A percentile compares a stretch with the other conserved stretches of the same genome.
phyloP scores from a whole-genome alignment of 176 grass and related monocot species.

The Bolboschoenus planiculmis region DNA sequence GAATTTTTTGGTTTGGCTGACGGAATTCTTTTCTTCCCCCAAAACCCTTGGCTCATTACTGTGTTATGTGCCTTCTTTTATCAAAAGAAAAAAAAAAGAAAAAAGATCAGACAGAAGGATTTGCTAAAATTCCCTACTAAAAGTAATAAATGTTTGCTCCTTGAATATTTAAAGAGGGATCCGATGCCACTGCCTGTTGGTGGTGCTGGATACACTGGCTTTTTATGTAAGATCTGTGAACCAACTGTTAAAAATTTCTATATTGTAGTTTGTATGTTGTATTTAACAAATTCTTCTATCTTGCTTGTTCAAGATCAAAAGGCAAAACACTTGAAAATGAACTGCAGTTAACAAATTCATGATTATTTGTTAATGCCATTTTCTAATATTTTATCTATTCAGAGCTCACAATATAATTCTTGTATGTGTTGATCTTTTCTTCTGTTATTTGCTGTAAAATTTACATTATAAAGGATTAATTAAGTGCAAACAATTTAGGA shows the following conservation, averaged over 20 bases:
- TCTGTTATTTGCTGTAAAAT: background rate
- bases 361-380: background rate
- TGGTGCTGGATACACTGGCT: background rate
- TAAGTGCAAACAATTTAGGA: background rate
- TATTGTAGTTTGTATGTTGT: background rate
- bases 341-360: background rate
- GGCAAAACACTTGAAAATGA: background rate
- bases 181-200: background rate
- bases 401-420: background rate
- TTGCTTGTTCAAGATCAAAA: background rate
- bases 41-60: background rate
- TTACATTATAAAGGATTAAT: background rate
- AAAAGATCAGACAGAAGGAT: background rate
- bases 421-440: background rate
- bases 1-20: background rate
- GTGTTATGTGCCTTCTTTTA: background rate
- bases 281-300: background rate
- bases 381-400: background rate
- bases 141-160: background rate
- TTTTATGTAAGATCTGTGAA: background rate
- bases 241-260: background rate
- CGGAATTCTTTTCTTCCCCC: background rate
- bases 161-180: background rate
- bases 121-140: background rate
- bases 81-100: background rate